phyloP scores from a whole-genome alignment of 2,329 filamentous ascomycete genomes.

The Pleurostoma richardsiae region DNA sequence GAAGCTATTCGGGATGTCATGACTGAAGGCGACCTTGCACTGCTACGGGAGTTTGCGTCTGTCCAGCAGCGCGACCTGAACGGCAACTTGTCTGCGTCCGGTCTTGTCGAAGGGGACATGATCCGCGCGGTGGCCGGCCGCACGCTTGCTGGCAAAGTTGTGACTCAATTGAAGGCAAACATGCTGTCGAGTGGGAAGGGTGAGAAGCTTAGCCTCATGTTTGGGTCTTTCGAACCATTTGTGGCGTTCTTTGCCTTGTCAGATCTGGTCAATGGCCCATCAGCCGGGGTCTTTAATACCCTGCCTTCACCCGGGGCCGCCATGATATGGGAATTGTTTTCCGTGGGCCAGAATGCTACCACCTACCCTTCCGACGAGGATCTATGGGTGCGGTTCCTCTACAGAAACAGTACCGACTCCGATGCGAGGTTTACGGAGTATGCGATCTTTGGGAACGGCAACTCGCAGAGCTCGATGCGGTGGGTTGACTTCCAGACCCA shows the following conservation, averaged over 20 bases:
- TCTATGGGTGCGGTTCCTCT: slow-evolving; percentile 51
- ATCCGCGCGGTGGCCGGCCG: slow-evolving; percentile 48
- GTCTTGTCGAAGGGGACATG: slow-evolving; percentile 25
- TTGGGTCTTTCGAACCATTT: slow-evolving; percentile 51
- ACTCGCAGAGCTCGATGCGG: slow-evolving; percentile 24
- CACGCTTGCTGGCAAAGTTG: slow-evolving; percentile 41
- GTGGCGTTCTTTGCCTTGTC: slow-evolving; percentile 49
- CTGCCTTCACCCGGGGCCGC: slow-evolving; percentile 66
- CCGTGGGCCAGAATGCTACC: slow-evolving; percentile 21
- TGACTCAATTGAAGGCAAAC: slow-evolving; percentile 34
- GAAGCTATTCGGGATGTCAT: slow-evolving; percentile 27
- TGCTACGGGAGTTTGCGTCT: slow-evolving; percentile 61
- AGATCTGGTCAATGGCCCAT: slow-evolving; percentile 40
- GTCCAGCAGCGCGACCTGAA: slow-evolving; percentile 56
- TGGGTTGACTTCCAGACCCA: slow-evolving; percentile 30
- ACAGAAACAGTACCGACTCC: slow-evolving; percentile 40
- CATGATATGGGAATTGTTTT: slow-evolving; percentile 68
- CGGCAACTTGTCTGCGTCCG: slow-evolving; percentile 55
- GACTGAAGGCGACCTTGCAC: slow-evolving; percentile 39
- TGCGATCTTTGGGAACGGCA: slow-evolving; percentile 32
- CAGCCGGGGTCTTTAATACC: slow-evolving; percentile 41
- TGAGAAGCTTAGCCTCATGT: slow-evolving; percentile 46
- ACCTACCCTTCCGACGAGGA: slow-evolving; percentile 25
- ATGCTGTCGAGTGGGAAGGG: slow-evolving; percentile 29
- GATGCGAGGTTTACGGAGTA: slow-evolving; percentile 27